Evolutionary conservation across 805 yeast species (phyloP).

Genomic region (Ogataea paradorogensis): DNA sequence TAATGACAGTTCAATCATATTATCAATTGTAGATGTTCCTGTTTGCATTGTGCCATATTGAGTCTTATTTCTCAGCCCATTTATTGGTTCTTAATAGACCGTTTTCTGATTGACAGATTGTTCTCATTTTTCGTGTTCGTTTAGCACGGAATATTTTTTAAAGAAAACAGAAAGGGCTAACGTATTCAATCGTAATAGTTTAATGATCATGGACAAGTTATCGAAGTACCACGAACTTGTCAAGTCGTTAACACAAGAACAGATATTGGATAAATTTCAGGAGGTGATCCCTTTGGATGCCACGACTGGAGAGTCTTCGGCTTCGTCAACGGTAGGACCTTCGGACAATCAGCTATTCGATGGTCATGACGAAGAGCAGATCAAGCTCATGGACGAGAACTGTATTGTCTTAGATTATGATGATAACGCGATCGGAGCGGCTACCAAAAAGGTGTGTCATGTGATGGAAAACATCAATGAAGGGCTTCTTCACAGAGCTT

Average conservation of each 20-base stretch:
- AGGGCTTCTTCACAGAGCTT: constrained; percentile 93
- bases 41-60: not conserved
- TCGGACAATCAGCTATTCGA: constrained; percentile 49
- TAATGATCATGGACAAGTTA: constrained; percentile 9
- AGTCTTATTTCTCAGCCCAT: not conserved
- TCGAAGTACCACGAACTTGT: constrained; percentile 49
- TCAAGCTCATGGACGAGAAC: constrained; percentile 91
- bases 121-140: constrained; percentile 3
- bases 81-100: not conserved
- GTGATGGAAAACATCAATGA: constrained; percentile 80
- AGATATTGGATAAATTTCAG: constrained; percentile 57
- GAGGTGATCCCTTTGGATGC: constrained; percentile 63
- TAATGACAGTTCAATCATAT: too few relatives aligned
- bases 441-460: constrained; percentile 87
- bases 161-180: constrained; percentile 7
- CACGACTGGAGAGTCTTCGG: constrained; percentile 56
- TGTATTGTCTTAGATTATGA: constrained; percentile 90
- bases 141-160: constrained; percentile 2
- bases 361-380: constrained; percentile 94
- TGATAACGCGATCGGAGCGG: constrained; percentile 88
- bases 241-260: constrained; percentile 43
- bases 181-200: not conserved
- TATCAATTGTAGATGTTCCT: too few relatives aligned
- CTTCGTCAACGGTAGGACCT: constrained; percentile 33
- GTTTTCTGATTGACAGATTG: constrained; percentile 1